These are phyloP conservation scores for Astrocystis sublimbata DNA, from an alignment of 495 filamentous ascomycete species.

Conservation along the genomic window DNA sequence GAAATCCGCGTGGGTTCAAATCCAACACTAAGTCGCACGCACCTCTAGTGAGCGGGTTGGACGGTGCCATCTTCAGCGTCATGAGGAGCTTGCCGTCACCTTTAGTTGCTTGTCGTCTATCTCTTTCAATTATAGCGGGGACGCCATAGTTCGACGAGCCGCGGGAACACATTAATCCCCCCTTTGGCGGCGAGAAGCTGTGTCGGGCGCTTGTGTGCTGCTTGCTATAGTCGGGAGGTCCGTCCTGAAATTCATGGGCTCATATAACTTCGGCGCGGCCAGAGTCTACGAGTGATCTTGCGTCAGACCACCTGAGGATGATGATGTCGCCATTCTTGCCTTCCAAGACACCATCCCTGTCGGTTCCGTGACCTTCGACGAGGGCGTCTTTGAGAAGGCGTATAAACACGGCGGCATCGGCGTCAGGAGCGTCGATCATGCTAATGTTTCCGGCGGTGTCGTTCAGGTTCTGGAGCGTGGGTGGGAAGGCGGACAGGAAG, in stretches of 20 bases:
- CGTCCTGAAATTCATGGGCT: slow-evolving; percentile 18
- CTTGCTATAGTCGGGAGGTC: neutral
- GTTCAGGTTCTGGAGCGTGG: slow-evolving; percentile 74
- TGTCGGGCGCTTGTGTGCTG: neutral
- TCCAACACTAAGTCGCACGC: neutral
- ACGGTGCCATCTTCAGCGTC: neutral
- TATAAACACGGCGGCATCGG: slow-evolving; percentile 79
- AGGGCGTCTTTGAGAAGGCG: slow-evolving; percentile 64
- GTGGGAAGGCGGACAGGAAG: slow-evolving; percentile 80
- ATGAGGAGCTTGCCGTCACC: neutral
- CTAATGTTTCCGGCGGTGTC: slow-evolving; percentile 84
- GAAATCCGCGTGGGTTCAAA: neutral
- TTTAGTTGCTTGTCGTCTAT: neutral
- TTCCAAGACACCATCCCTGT: slow-evolving; percentile 56
- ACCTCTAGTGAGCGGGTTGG: too few relatives aligned
- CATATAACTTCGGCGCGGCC: slow-evolving; percentile 85
- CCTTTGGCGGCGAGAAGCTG: neutral
- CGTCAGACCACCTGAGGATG: slow-evolving; percentile 83
- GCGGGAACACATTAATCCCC: neutral
- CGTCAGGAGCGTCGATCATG: slow-evolving; percentile 89
- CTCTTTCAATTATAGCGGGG: neutral
- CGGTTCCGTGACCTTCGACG: slow-evolving; percentile 58
- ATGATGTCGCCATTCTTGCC: slow-evolving; percentile 81
- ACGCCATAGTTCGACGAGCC: neutral
- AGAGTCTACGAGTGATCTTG: slow-evolving; percentile 66